phyloP scores from a whole-genome alignment of 2,329 filamentous ascomycete species.

The Zarea fungicola region DNA sequence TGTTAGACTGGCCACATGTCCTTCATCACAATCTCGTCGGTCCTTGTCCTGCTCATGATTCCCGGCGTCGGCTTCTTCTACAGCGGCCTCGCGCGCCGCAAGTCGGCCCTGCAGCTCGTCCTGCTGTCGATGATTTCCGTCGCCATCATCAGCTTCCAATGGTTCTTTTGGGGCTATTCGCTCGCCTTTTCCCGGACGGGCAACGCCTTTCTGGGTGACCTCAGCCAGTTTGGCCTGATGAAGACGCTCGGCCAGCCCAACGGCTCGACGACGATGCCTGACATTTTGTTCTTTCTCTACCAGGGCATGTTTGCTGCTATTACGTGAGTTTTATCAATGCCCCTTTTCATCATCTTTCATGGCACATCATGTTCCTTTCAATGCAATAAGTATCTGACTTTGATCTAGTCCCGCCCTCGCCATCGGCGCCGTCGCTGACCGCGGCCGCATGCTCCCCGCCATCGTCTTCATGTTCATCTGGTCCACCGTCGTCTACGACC shows the following conservation, averaged over 20 bases:
- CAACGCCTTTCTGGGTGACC: conserved; percentile 70
- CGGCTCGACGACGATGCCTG: conserved; percentile 66
- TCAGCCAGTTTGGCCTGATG: conserved; percentile 76
- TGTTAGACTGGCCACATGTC: conserved; percentile 70
- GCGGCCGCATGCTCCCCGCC: conserved; percentile 56
- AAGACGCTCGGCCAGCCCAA: conserved; percentile 72
- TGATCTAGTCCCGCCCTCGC: conserved; percentile 48
- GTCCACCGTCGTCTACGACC: conserved; percentile 67
- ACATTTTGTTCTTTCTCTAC: conserved; percentile 79
- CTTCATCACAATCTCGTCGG: conserved; percentile 72
- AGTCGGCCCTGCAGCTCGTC: conserved; percentile 81
- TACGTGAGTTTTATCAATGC: conserved; percentile 68
- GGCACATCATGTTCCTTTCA: not conserved
- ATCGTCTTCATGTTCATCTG: conserved; percentile 65
- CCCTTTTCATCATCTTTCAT: not conserved
- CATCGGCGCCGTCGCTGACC: conserved; percentile 56
- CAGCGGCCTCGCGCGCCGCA: conserved; percentile 80
- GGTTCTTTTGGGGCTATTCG: conserved; percentile 95
- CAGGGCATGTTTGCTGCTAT: conserved; percentile 88
- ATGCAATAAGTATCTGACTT: conserved; percentile 7
- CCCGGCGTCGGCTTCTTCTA: conserved; percentile 94
- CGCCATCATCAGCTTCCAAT: conserved; percentile 78
- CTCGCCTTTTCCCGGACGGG: conserved; percentile 78
- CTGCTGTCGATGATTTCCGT: conserved; percentile 80
- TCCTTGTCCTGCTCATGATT: conserved; percentile 86